phyloP scores from a whole-genome alignment of 2,329 filamentous ascomycete genomes.

The Coniella lustricola region DNA sequence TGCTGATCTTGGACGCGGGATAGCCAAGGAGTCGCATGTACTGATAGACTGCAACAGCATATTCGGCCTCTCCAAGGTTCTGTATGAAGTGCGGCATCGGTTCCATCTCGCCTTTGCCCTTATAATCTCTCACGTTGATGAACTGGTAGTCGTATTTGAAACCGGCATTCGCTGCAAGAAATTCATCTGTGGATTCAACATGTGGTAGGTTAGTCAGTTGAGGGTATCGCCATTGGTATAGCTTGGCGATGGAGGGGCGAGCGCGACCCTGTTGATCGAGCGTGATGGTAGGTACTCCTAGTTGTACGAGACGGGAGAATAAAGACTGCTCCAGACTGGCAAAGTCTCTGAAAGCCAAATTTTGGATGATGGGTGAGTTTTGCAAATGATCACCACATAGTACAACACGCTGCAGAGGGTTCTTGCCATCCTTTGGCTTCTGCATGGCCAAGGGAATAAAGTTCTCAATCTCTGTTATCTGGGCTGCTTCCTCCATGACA shows the following conservation, averaged over 20 bases:
- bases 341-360: constrained; percentile 87
- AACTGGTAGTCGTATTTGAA: constrained; percentile 96
- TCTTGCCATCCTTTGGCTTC: constrained; percentile 63
- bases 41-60: constrained; percentile 89
- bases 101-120: constrained; percentile 79
- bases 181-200: constrained; percentile 63
- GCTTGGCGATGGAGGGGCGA: constrained; percentile 73
- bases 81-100: constrained; percentile 93
- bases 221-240: constrained; percentile 92
- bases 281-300: constrained; percentile 85
- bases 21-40: constrained; percentile 97
- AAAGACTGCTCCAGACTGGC: constrained; percentile 94
- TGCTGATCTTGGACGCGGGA: constrained; percentile 73
- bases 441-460: constrained; percentile 95
- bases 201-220: constrained; percentile 71
- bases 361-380: constrained; percentile 93
- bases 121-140: constrained; percentile 90
- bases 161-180: constrained; percentile 76
- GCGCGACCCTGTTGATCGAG: constrained; percentile 93
- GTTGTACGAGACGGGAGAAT: constrained; percentile 81
- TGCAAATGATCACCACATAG: constrained; percentile 94
- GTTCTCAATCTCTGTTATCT: constrained; percentile 95
- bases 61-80: constrained; percentile 94
- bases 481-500: constrained; percentile 96
- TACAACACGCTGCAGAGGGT: constrained; percentile 78